Conservation (phyloP, 2,329 filamentous ascomycete species). For the Esteya vermicola region DNA sequence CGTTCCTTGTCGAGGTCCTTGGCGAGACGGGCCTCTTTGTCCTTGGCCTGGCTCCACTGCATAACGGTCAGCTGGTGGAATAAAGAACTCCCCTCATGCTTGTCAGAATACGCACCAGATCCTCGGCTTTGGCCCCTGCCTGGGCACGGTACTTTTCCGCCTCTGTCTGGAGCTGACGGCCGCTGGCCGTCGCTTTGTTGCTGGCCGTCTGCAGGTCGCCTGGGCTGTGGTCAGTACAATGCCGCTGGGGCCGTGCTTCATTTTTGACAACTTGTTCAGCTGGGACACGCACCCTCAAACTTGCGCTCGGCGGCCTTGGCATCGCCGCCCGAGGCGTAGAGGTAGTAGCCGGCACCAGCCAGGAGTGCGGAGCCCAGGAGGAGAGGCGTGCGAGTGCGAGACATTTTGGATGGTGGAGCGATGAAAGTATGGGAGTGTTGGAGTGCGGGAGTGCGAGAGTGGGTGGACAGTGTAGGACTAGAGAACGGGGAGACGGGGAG, state of each 20-base stretch:
- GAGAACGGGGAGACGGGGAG: neutral
- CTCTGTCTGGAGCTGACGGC: slow-evolving; percentile 50
- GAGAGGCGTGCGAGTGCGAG: slow-evolving; percentile 30
- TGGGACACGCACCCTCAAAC: slow-evolving; percentile 53
- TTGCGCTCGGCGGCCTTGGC: slow-evolving; percentile 75
- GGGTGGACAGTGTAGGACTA: neutral
- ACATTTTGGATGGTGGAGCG: slow-evolving; percentile 22
- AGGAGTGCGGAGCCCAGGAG: slow-evolving; percentile 48
- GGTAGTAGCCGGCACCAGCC: slow-evolving; percentile 70
- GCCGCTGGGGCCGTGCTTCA: too few relatives aligned
- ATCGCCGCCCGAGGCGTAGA: slow-evolving; percentile 74
- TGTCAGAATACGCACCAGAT: slow-evolving; percentile 50
- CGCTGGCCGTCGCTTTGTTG: slow-evolving; percentile 50
- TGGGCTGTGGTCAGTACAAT: slow-evolving; percentile 22
- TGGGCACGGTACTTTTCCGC: slow-evolving; percentile 46
- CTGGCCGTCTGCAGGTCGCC: slow-evolving; percentile 63
- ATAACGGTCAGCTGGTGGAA: slow-evolving; percentile 1
- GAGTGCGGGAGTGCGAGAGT: neutral
- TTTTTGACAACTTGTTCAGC: too few relatives aligned
- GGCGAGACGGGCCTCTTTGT: slow-evolving; percentile 47
- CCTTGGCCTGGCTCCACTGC: slow-evolving; percentile 49
- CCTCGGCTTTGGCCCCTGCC: slow-evolving; percentile 53
- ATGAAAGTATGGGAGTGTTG: neutral
- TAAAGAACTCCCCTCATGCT: too few relatives aligned
- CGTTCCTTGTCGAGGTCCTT: slow-evolving; percentile 21